Evolutionary conservation across 2,329 filamentous ascomycete species (phyloP).

Genomic region (Monosporascus sp.): DNA sequence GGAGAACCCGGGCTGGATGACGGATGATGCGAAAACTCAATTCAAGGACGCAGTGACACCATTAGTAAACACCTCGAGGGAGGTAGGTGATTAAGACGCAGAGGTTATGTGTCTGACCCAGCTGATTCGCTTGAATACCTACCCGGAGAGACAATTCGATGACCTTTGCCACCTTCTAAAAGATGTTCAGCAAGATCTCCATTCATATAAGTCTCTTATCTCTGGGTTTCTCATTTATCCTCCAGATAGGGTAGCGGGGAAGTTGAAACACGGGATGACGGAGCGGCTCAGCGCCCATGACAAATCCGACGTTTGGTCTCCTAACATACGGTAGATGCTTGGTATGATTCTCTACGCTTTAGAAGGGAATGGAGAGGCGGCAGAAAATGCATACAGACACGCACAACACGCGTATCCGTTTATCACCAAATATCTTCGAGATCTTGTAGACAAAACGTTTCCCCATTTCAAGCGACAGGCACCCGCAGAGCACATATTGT

Average conservation of each 20-base stretch:
- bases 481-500: no score
- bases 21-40: neutral
- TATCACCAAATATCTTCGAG: no score
- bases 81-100: neutral
- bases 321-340: neutral
- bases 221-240: neutral
- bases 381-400: no score
- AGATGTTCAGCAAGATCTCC: neutral
- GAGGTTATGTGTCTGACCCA: neutral
- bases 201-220: neutral
- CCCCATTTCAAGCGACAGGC: no score
- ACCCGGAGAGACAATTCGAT: neutral
- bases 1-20: neutral
- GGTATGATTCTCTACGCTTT: neutral
- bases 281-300: neutral
- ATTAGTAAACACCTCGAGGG: neutral
- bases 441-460: no score
- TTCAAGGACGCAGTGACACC: neutral
- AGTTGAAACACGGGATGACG: neutral
- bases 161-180: neutral
- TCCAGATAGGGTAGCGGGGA: neutral
- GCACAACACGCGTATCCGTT: no score
- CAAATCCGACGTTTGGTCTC: neutral
- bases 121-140: neutral
- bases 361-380: no score